Conservation (phyloP, 2,329 filamentous ascomycete species). For the Xenoacremonium recifei region DNA sequence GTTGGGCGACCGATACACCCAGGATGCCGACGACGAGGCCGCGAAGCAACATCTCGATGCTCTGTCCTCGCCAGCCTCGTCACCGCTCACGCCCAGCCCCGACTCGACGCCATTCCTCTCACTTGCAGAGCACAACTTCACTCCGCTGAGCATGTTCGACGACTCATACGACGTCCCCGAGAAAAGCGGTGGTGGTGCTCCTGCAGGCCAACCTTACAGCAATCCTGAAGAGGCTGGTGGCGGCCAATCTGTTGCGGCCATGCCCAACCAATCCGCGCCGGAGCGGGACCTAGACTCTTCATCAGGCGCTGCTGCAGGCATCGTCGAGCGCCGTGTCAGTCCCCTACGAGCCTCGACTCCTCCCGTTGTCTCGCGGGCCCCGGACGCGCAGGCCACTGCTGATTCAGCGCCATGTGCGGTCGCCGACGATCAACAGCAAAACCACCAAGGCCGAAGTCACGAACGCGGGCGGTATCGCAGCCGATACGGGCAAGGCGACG, state of each 20-base stretch:
- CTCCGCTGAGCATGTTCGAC: conserved; percentile 28
- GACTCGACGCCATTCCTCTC: conserved; percentile 27
- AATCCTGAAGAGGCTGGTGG: conserved; percentile 16
- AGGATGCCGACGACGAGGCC: neutral
- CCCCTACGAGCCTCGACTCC: conserved; percentile 5
- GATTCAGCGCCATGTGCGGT: conserved; percentile 5
- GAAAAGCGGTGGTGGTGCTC: neutral
- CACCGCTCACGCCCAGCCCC: conserved; percentile 24
- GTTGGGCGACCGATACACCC: neutral
- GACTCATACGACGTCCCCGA: conserved; percentile 21
- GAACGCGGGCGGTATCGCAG: neutral
- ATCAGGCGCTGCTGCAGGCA: neutral
- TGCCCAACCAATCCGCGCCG: conserved; percentile 15
- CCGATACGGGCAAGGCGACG: too few relatives aligned
- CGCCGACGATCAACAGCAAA: conserved; percentile 1
- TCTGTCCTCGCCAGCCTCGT: conserved; percentile 25
- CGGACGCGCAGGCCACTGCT: neutral
- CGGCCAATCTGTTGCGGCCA: conserved; percentile 13
- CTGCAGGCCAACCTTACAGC: too few relatives aligned
- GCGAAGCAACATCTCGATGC: conserved; percentile 6
- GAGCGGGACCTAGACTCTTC: conserved; percentile 12
- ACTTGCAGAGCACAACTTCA: conserved; percentile 27
- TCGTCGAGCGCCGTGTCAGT: neutral
- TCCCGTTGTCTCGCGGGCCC: conserved; percentile 3
- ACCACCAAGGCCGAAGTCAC: neutral